Percentiles rank a stretch among this genome's conserved stretches.
These are phyloP conservation scores for Kwoniella sp. DNA, from an alignment of 768 basidiomycete species.

Conservation along the genomic window DNA sequence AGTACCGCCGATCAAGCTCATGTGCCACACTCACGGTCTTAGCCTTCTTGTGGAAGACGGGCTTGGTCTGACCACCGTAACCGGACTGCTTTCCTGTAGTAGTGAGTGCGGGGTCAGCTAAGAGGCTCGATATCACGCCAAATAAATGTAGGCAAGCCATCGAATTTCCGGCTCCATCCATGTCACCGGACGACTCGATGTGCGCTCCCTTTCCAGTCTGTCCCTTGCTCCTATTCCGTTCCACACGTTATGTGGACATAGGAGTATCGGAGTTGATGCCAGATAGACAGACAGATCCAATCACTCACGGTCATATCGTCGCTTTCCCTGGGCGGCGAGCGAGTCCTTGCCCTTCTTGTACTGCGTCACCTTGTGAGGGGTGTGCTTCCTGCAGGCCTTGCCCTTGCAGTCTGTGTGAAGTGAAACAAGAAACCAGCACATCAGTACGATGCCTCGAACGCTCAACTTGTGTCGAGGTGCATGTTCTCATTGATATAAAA, in stretches of 20 bases:
- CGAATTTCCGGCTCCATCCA: no score
- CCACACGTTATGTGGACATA: no score
- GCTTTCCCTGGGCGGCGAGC: constrained; percentile 96
- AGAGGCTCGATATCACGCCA: no score
- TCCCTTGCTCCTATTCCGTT: no score
- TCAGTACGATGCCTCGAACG: no score
- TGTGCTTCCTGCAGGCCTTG: constrained; percentile 56
- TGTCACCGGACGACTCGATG: no score
- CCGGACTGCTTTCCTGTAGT: constrained; percentile 58
- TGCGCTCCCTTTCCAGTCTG: no score
- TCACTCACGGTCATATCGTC: constrained; percentile 99
- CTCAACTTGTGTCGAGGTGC: no score
- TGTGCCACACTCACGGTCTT: constrained; percentile 55
- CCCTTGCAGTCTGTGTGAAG: constrained; percentile 21
- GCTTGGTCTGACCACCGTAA: constrained; percentile 99
- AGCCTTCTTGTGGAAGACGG: constrained; percentile 99
- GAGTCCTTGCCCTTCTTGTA: constrained; percentile 99
- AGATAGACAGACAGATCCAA: background rate
- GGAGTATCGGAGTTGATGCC: no score
- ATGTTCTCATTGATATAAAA: no score
- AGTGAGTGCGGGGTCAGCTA: background rate
- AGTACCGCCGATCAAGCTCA: background rate
- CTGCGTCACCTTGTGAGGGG: constrained; percentile 98
- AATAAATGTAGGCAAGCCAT: no score
- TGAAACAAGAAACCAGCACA: constrained; percentile 1